Conservation (phyloP, 306 rosid species). For the Astragalus glycyphyllos region DNA sequence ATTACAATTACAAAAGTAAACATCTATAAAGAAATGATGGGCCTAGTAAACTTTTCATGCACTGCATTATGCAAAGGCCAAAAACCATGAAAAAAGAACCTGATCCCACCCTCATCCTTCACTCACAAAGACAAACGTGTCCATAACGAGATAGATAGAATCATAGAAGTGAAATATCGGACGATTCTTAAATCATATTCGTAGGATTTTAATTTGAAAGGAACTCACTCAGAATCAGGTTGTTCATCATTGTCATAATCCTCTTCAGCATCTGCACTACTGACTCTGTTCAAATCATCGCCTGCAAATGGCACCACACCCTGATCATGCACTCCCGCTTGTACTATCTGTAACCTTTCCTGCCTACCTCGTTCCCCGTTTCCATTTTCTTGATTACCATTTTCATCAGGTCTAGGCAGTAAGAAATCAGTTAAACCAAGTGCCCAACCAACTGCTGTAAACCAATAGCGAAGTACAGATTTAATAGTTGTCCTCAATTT, state of each 20-base stretch:
- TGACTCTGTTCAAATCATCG: slow-evolving; percentile 59
- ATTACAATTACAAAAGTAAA: slow-evolving; percentile 19
- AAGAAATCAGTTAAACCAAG: slow-evolving; percentile 91
- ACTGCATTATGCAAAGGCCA: slow-evolving; percentile 26
- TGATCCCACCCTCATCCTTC: not conserved
- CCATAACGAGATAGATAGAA: slow-evolving; percentile 17
- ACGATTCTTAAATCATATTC: slow-evolving; percentile 3
- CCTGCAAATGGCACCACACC: slow-evolving; percentile 68
- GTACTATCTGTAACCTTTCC: slow-evolving; percentile 78
- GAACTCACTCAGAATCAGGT: slow-evolving; percentile 94
- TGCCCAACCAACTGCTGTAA: slow-evolving; percentile 97
- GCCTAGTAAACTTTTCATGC: slow-evolving; percentile 11
- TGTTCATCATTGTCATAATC: slow-evolving; percentile 86
- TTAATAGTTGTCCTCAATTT: slow-evolving; percentile 92
- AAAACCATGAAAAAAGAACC: slow-evolving; percentile 5
- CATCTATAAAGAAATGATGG: slow-evolving; percentile 8
- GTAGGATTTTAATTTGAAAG: slow-evolving; percentile 8
- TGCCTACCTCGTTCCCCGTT: slow-evolving; percentile 89
- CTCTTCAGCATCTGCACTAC: slow-evolving; percentile 59
- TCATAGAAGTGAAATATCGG: slow-evolving; percentile 3
- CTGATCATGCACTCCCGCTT: slow-evolving; percentile 67
- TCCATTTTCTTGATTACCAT: slow-evolving; percentile 78
- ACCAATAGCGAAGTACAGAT: slow-evolving; percentile 90
- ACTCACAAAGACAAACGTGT: not conserved
- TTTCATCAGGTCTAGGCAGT: slow-evolving; percentile 87